phyloP scores from a whole-genome alignment of 306 rosid genomes.

The Vicia faba region DNA sequence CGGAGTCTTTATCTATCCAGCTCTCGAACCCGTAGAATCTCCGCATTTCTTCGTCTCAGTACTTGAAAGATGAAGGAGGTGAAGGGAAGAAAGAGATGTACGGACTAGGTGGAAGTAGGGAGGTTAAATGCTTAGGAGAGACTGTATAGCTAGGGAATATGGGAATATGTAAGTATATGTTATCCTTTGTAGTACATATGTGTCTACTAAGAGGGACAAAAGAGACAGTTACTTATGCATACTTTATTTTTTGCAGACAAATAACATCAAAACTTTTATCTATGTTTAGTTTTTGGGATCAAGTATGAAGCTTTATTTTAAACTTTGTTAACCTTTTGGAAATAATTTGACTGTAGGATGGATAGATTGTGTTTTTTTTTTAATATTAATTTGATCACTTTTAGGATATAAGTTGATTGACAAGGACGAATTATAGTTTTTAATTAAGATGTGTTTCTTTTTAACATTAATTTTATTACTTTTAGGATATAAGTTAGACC shows the following conservation, averaged over 20 bases:
- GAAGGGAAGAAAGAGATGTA: not conserved
- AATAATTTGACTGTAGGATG: constrained; percentile 12
- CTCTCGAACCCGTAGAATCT: constrained; percentile 45
- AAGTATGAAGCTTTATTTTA: constrained; percentile 1
- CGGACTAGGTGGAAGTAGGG: constrained; percentile 3
- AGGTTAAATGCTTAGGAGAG: constrained; percentile 24
- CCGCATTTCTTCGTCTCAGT: constrained; percentile 36
- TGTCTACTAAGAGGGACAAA: constrained; percentile 32
- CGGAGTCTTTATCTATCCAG: constrained; percentile 34
- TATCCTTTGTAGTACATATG: constrained; percentile 7
- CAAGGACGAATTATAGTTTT: too few relatives aligned
- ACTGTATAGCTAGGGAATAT: constrained; percentile 29
- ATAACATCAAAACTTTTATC: constrained; percentile 1
- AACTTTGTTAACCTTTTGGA: not conserved
- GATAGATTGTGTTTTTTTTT: not conserved
- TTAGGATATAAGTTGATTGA: not conserved
- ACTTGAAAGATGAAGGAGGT: not conserved
- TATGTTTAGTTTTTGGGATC: constrained; percentile 1
- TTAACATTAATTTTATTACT: too few relatives aligned
- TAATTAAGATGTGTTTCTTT: not conserved
- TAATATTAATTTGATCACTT: not conserved
- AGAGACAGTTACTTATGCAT: constrained; percentile 23
- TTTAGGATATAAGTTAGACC: too few relatives aligned
- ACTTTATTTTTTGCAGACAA: constrained; percentile 6
- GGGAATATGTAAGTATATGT: constrained; percentile 35